A percentile compares a stretch with the other conserved stretches of the same genome.
phyloP scores from a whole-genome alignment of 352 stramenopile species.

The Elongisporangium anandrum region DNA sequence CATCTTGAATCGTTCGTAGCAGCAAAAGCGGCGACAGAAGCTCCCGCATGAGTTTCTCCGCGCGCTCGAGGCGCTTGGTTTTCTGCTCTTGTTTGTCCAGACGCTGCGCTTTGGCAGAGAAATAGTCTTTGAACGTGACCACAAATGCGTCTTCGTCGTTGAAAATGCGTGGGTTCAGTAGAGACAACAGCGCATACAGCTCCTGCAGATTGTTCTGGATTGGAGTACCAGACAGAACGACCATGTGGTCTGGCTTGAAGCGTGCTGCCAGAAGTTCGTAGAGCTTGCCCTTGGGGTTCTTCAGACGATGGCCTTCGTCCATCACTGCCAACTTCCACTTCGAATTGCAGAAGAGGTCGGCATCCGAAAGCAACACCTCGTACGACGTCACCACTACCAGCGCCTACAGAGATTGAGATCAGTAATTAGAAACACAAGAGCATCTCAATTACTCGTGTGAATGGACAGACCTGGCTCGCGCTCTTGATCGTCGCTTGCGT shows the following conservation, averaged over 20 bases:
- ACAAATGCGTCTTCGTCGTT: conserved; percentile 48
- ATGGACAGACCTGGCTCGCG: neutral
- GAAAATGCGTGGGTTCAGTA: conserved; percentile 87
- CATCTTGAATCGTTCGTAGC: conserved; percentile 62
- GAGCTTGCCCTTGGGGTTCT: conserved; percentile 69
- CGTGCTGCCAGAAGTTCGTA: conserved; percentile 40
- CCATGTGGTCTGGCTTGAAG: conserved; percentile 34
- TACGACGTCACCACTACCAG: conserved; percentile 75
- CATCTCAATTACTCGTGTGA: no score
- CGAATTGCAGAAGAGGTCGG: conserved; percentile 41
- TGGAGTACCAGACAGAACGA: conserved; percentile 79
- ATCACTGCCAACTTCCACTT: conserved; percentile 68
- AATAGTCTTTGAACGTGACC: conserved; percentile 45
- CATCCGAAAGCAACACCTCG: conserved; percentile 61
- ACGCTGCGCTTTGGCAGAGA: conserved; percentile 61
- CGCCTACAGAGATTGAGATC: conserved; percentile 7
- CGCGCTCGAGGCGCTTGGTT: conserved; percentile 15
- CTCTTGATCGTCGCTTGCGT: conserved; percentile 16
- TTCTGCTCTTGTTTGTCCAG: conserved; percentile 23
- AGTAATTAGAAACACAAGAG: neutral
- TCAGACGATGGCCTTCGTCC: conserved; percentile 88
- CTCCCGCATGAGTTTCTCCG: conserved; percentile 50
- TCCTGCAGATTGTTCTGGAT: conserved; percentile 87
- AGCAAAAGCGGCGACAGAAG: conserved; percentile 57
- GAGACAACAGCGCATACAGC: conserved; percentile 70